Percentiles rank a stretch among this genome's conserved stretches.
phyloP scores from a whole-genome alignment of 495 filamentous ascomycete species.

The Neurospora terricola region DNA sequence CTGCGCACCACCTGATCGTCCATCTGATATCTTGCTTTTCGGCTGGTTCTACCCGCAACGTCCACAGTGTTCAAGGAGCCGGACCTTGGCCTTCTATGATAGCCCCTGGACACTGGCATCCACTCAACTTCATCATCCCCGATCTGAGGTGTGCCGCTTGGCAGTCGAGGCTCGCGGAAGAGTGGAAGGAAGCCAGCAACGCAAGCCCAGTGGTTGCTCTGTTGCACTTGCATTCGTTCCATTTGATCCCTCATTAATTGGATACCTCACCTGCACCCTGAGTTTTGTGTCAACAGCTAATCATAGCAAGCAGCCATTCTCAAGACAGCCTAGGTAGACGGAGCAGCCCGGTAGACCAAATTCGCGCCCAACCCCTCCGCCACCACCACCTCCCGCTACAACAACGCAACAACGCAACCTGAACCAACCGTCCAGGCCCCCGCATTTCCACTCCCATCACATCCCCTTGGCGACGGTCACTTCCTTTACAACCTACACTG shows the following conservation, averaged over 20 bases:
- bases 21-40: background rate
- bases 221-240: background rate
- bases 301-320: background rate
- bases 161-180: background rate
- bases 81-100: background rate
- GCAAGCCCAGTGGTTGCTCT: background rate
- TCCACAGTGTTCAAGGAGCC: background rate
- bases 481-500: background rate
- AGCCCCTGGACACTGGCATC: background rate
- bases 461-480: background rate
- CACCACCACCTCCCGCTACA: background rate
- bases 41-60: background rate
- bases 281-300: background rate
- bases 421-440: background rate
- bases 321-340: background rate
- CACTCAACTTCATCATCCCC: background rate
- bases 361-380: background rate
- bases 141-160: background rate
- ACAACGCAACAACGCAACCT: background rate
- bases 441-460: background rate
- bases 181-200: background rate
- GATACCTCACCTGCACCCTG: background rate
- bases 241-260: background rate
- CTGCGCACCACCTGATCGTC: background rate
- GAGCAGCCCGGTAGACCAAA: background rate